phyloP scores from a whole-genome alignment of 345 rosid species.

The Populus pruinosa region DNA sequence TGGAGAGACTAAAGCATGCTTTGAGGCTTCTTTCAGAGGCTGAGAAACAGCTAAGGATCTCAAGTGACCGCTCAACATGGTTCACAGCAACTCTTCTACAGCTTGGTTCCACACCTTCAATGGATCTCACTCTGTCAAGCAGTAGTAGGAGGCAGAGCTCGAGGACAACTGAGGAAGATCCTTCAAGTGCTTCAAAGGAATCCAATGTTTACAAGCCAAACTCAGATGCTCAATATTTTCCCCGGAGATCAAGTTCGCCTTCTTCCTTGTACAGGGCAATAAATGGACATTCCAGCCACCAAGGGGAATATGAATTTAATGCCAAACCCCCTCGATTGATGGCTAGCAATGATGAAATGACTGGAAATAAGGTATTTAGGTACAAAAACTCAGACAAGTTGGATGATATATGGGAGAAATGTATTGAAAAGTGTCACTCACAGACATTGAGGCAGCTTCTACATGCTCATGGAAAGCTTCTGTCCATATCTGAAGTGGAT shows the following conservation, averaged over 20 bases:
- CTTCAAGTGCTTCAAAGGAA: constrained; percentile 65
- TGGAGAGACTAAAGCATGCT: constrained; percentile 86
- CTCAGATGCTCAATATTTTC: constrained; percentile 44
- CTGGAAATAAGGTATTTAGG: constrained; percentile 41
- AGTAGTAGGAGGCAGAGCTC: constrained; percentile 86
- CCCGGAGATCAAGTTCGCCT: constrained; percentile 51
- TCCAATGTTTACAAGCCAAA: constrained; percentile 51
- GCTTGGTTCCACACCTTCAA: constrained; percentile 85
- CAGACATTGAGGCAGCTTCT: constrained; percentile 84
- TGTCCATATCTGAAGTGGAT: constrained; percentile 74
- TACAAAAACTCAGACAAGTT: constrained; percentile 58
- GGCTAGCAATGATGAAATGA: constrained; percentile 32
- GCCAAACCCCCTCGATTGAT: constrained; percentile 36
- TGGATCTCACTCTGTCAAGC: constrained; percentile 64
- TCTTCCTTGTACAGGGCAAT: constrained; percentile 46
- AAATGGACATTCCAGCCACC: constrained; percentile 40
- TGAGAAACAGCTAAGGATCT: constrained; percentile 80
- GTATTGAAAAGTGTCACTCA: constrained; percentile 87
- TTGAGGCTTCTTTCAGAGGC: constrained; percentile 95
- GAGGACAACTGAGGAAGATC: constrained; percentile 78
- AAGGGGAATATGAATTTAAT: constrained; percentile 34
- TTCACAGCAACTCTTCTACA: constrained; percentile 90
- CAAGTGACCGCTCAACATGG: constrained; percentile 96
- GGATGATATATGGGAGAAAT: constrained; percentile 64
- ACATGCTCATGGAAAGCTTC: constrained; percentile 69